phyloP scores from a whole-genome alignment of 2,329 filamentous ascomycete species.

The Clonostachys chloroleuca region DNA sequence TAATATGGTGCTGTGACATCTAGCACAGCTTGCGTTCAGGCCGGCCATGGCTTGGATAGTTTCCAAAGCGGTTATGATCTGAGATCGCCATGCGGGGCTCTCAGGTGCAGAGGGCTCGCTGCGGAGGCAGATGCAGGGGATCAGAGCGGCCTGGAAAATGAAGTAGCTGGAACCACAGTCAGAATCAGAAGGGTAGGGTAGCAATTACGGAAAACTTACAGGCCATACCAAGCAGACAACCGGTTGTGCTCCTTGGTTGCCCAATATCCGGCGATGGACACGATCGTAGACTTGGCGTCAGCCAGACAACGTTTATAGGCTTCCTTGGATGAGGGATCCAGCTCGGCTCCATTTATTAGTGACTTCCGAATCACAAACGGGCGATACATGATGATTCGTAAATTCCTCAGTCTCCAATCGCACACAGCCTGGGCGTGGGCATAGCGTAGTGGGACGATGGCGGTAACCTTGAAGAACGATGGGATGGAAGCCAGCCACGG shows the following conservation, averaged over 20 bases:
- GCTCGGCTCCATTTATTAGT: slow-evolving; percentile 27
- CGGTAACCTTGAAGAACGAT: slow-evolving; percentile 24
- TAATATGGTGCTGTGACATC: slow-evolving; percentile 34
- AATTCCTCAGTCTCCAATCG: slow-evolving; percentile 31
- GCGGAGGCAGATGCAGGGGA: slow-evolving; percentile 40
- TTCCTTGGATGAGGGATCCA: slow-evolving; percentile 8
- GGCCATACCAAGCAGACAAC: slow-evolving; percentile 1
- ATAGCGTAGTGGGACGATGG: slow-evolving; percentile 24
- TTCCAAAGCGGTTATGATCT: slow-evolving; percentile 28
- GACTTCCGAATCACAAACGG: slow-evolving; percentile 33
- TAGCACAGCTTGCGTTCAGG: slow-evolving; percentile 30
- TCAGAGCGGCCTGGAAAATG: slow-evolving; percentile 42
- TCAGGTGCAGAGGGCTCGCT: slow-evolving; percentile 29
- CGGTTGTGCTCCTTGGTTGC: slow-evolving; percentile 1
- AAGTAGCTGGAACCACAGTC: slow-evolving; percentile 28
- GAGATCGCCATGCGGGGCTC: slow-evolving; percentile 31
- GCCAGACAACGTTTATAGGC: slow-evolving; percentile 51
- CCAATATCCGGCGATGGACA: slow-evolving; percentile 16
- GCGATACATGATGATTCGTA: slow-evolving; percentile 37
- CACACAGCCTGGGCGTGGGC: slow-evolving; percentile 33
- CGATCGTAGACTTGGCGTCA: slow-evolving; percentile 64
- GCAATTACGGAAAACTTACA: neutral
- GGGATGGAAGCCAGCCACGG: slow-evolving; percentile 29
- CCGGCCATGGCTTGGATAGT: slow-evolving; percentile 27
- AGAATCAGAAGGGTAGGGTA: neutral